These are phyloP conservation scores for Gentiana straminea DNA, from an alignment of 257 asterid species.

Conservation along the genomic window DNA sequence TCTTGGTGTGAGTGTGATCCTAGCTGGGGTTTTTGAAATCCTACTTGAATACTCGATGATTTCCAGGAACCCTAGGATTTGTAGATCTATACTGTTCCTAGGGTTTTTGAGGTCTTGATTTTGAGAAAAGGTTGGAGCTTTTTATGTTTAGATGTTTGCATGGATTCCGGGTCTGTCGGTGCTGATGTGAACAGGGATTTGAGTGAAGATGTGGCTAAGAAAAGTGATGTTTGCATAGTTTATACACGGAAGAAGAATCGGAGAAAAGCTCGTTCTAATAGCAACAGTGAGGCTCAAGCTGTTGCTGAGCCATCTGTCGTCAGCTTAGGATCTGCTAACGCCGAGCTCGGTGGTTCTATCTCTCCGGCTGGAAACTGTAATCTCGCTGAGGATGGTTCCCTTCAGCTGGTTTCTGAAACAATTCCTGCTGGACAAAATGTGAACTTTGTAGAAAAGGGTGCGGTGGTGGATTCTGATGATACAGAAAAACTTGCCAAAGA, in stretches of 20 bases:
- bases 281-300: constrained; percentile 6
- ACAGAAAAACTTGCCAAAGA: constrained; percentile 5
- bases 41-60: not conserved
- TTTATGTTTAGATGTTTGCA: constrained; percentile 21
- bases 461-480: not conserved
- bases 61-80: not conserved
- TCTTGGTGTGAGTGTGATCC: not conserved
- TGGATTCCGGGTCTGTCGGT: constrained; percentile 32
- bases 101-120: constrained; percentile 10
- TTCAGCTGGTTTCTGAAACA: constrained; percentile 9
- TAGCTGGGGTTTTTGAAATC: constrained; percentile 16
- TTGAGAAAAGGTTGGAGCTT: constrained; percentile 19
- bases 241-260: constrained; percentile 19
- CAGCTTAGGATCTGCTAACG: not conserved
- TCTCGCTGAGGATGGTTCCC: not conserved
- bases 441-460: constrained; percentile 2
- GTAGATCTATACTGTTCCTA: constrained; percentile 1
- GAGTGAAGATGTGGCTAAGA: constrained; percentile 14
- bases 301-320: constrained; percentile 6
- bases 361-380: constrained; percentile 5
- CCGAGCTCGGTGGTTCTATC: not conserved
- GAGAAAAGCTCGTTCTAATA: constrained; percentile 12
- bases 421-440: constrained; percentile 14
- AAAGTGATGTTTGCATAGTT: constrained; percentile 20
- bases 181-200: constrained; percentile 13